These are phyloP conservation scores for Rhodotorula sp. DNA, from an alignment of 1,284 basidiomycete genomes.

Conservation along the genomic window DNA sequence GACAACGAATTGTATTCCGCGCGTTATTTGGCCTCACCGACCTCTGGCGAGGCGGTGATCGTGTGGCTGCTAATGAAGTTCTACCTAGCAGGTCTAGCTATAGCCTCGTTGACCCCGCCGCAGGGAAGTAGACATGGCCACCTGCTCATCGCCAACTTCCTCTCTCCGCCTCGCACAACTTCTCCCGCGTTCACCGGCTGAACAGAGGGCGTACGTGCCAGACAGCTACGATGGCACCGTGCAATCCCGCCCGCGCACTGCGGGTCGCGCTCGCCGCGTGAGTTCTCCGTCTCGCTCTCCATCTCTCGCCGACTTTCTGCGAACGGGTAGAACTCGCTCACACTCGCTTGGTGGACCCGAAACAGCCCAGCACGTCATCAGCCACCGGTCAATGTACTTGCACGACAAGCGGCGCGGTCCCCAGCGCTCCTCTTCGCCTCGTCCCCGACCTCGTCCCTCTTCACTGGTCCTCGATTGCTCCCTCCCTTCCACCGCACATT, in stretches of 20 bases:
- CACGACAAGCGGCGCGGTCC: background rate
- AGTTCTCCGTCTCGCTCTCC: background rate
- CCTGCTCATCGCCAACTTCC: constrained; percentile 1
- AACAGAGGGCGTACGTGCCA: background rate
- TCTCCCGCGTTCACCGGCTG: no score
- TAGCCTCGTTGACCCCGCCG: no score
- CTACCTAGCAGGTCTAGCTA: no score
- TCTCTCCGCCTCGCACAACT: background rate
- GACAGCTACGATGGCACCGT: background rate
- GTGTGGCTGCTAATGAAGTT: no score
- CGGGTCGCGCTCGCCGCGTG: background rate
- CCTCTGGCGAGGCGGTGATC: background rate
- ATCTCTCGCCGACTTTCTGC: constrained; percentile 1
- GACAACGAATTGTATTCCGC: no score
- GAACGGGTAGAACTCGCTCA: background rate
- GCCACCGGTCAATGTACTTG: background rate
- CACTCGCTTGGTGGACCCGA: background rate
- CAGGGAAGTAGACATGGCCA: background rate
- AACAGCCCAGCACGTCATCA: background rate
- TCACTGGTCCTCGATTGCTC: background rate
- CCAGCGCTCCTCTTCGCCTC: background rate
- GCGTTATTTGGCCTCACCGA: background rate
- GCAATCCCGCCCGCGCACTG: constrained; percentile 6
- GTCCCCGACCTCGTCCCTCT: background rate
- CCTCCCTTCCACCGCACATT: constrained; percentile 1